Base-by-base conservation (phyloP, 495 filamentous ascomycete genomes). In the Aspergillus steynii region DNA sequence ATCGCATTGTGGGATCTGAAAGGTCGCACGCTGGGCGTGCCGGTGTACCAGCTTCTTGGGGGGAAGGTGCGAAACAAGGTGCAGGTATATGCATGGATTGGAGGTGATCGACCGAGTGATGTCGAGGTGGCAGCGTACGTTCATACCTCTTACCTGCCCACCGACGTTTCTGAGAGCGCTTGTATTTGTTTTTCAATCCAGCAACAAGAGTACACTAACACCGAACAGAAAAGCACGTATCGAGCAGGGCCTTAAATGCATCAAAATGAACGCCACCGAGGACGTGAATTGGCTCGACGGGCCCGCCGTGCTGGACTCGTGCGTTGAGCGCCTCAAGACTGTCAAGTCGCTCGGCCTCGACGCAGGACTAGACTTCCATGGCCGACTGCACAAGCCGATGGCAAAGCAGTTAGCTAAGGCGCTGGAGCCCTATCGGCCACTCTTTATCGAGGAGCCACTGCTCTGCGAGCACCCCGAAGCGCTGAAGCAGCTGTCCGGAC, bases 251-350 rank as follows among this genome's bases (percentile, higher is more conserved):
- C 89, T 92, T 69, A 86, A 78, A 37, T 81, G 85, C 6, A 80
- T 93, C 58, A 94, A 94, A 68, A 94, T 94, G 90, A 94, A 94
- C 67, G 90, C 85, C 3, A 92, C 90, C 2, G 90, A 87, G 67
- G 90, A 91, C 63, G 72, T 92, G 29, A 89, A 88, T 62, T 94
- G 90, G 90, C 80, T 94, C 7, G 90, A 93, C 70, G 89, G 88
- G 3, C 90, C 90, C 10, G 69, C 77, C 8, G 82, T 79, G 0
- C 76, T 94, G 4, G 75, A 88, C 31, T 76, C 82, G 26, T 86
- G 83, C 63, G 86, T 92, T 4, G 87, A 91, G 57, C 80, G 90
- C 3, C 73, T 93, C 7, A 88, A 87, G 65, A 74, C 79, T 6
- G 90, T 94, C 45, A 92, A 90, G 69, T 81, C 83, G 0, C 66